Evolutionary conservation across 768 basidiomycete species (phyloP).

Genomic region (Saitozyma podzolica): DNA sequence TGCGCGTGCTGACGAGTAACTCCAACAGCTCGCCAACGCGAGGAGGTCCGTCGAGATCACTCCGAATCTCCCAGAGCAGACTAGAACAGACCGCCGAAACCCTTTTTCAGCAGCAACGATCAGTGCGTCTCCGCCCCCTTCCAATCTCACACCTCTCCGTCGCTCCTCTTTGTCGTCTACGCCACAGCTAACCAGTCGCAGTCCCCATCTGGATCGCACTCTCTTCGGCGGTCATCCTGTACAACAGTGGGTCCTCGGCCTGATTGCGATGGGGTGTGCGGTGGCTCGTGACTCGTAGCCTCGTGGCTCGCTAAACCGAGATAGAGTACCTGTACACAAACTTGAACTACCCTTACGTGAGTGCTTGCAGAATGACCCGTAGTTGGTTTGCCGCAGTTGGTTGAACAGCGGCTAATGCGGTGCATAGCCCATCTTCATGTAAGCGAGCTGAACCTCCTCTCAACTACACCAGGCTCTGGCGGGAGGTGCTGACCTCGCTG

Average conservation of each 20-base stretch:
- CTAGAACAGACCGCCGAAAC: constrained; percentile 1
- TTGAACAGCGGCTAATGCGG: constrained; percentile 13
- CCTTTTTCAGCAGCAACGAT: constrained; percentile 29
- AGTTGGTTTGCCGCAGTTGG: constrained; percentile 54
- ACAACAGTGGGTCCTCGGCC: constrained; percentile 91
- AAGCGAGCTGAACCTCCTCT: constrained; percentile 1
- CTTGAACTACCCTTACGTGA: constrained; percentile 78
- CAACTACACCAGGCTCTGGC: not conserved
- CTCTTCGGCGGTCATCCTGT: constrained; percentile 84
- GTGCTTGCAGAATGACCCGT: constrained; percentile 66
- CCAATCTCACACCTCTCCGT: not conserved
- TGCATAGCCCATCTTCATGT: constrained; percentile 46
- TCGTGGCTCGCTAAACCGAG: not conserved
- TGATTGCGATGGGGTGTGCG: not conserved
- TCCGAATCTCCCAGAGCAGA: constrained; percentile 24
- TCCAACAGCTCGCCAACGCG: not conserved
- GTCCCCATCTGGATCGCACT: constrained; percentile 88
- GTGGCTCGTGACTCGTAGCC: no score
- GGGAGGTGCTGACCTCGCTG: not conserved
- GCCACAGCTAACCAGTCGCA: not conserved
- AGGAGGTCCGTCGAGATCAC: constrained; percentile 21
- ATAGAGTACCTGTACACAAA: constrained; percentile 56
- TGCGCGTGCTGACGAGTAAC: no score
- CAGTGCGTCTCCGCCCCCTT: constrained; percentile 23
- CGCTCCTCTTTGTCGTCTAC: no score